phyloP scores from a whole-genome alignment of 371 early-diverging fungal genomes.

The Mortierella sp. region DNA sequence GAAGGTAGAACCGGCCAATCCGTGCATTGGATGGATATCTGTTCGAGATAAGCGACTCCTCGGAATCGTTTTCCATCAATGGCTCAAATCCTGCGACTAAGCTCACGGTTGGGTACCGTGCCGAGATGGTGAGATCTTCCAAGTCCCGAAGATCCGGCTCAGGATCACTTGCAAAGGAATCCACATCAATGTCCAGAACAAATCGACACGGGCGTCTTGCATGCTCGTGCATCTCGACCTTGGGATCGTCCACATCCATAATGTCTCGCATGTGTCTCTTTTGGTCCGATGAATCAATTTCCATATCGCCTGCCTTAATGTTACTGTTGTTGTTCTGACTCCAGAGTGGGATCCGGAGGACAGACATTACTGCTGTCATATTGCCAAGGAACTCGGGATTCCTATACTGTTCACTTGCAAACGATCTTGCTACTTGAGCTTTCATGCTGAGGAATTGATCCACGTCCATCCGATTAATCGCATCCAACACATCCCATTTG shows the following conservation, averaged over 20 bases:
- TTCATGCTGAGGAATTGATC: constrained; percentile 30
- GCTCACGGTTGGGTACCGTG: constrained; percentile 21
- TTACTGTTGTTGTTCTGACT: too few relatives aligned
- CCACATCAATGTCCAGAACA: constrained; percentile 33
- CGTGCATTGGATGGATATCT: constrained; percentile 35
- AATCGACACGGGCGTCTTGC: constrained; percentile 8
- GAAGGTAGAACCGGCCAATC: constrained; percentile 43
- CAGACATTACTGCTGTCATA: constrained; percentile 31
- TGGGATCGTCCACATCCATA: constrained; percentile 22
- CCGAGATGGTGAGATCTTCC: constrained; percentile 27
- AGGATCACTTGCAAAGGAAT: constrained; percentile 33
- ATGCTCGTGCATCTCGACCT: not conserved
- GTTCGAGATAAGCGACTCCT: constrained; percentile 8
- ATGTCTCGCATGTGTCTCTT: not conserved
- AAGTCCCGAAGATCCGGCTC: constrained; percentile 20
- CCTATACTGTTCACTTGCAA: constrained; percentile 38
- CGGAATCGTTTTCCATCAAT: constrained; percentile 1
- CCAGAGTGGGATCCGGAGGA: constrained; percentile 17
- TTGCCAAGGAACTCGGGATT: constrained; percentile 41
- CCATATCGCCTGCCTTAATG: constrained; percentile 22
- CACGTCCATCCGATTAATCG: constrained; percentile 38
- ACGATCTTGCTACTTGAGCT: constrained; percentile 16
- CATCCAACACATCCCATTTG: constrained; percentile 30
- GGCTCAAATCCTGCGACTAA: constrained; percentile 43
- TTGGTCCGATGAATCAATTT: constrained; percentile 6